Percentiles rank a stretch among this genome's conserved stretches.
Evolutionary conservation across 2,329 filamentous ascomycete genomes (phyloP).

Genomic region (Trichothecium roseum): DNA sequence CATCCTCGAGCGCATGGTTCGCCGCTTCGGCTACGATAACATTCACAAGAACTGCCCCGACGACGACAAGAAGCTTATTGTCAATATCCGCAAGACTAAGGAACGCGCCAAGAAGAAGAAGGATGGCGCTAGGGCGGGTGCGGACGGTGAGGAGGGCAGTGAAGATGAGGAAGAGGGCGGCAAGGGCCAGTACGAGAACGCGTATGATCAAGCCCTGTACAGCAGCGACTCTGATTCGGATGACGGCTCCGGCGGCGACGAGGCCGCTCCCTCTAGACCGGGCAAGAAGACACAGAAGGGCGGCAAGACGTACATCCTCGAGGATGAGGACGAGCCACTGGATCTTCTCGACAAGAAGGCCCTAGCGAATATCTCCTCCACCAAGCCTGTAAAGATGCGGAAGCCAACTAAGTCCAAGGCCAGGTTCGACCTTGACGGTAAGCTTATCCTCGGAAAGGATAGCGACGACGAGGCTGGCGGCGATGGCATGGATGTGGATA

Average conservation of each 20-base stretch:
- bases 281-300: constrained; percentile 46
- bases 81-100: constrained; percentile 91
- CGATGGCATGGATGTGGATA: constrained; percentile 54
- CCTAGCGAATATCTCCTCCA: constrained; percentile 86
- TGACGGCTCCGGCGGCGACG: constrained; percentile 44
- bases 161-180: constrained; percentile 40
- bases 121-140: constrained; percentile 51
- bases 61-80: constrained; percentile 77
- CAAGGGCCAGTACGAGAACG: constrained; percentile 65
- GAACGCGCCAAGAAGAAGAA: constrained; percentile 88
- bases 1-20: constrained; percentile 88
- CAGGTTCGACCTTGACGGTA: constrained; percentile 66
- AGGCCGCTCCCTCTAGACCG: constrained; percentile 41
- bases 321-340: constrained; percentile 89
- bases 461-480: constrained; percentile 34
- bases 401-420: constrained; percentile 49
- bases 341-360: constrained; percentile 85
- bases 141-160: constrained; percentile 45
- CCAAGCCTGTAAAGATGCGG: constrained; percentile 61
- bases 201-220: constrained; percentile 94
- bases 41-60: constrained; percentile 77
- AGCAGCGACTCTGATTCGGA: constrained; percentile 49
- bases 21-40: constrained; percentile 74
- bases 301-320: constrained; percentile 75
- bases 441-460: constrained; percentile 61